phyloP scores from a whole-genome alignment of 179 eudicot genomes.

The Vitellaria paradoxa region DNA sequence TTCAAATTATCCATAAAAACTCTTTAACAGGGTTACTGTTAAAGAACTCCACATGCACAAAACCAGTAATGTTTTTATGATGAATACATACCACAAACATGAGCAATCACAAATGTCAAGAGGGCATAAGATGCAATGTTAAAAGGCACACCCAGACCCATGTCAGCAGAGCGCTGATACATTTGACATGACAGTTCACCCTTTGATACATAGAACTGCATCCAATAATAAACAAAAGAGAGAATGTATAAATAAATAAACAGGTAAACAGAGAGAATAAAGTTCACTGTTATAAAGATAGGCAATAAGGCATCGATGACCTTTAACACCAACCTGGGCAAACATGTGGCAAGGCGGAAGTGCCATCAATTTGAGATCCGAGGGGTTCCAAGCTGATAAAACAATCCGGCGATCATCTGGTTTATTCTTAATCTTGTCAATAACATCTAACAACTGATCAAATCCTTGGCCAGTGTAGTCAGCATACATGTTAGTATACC shows the following conservation, averaged over 20 bases:
- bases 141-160: slow-evolving; percentile 98
- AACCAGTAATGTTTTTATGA: not conserved
- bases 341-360: slow-evolving; percentile 98
- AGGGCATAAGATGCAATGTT: slow-evolving; percentile 92
- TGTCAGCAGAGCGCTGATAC: slow-evolving; percentile 99
- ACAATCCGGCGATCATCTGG: slow-evolving; percentile 91
- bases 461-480: slow-evolving; percentile 92
- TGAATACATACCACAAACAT: slow-evolving; percentile 74
- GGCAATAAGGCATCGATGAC: not conserved
- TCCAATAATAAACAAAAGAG: not conserved
- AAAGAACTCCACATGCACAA: not conserved
- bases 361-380: slow-evolving; percentile 86
- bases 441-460: slow-evolving; percentile 84
- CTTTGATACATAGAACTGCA: slow-evolving; percentile 91
- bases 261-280: too few relatives aligned
- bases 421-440: slow-evolving; percentile 78
- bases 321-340: slow-evolving; percentile 53
- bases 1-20: not conserved
- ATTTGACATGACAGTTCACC: slow-evolving; percentile 95
- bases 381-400: slow-evolving; percentile 97
- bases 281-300: not conserved
- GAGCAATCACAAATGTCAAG: slow-evolving; percentile 92
- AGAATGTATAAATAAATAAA: too few relatives aligned
- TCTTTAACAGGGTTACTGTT: not conserved
- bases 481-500: slow-evolving; percentile 88